Base-by-base conservation (phyloP, 2,329 filamentous ascomycete species). In the Cytospora paraplurivora region DNA sequence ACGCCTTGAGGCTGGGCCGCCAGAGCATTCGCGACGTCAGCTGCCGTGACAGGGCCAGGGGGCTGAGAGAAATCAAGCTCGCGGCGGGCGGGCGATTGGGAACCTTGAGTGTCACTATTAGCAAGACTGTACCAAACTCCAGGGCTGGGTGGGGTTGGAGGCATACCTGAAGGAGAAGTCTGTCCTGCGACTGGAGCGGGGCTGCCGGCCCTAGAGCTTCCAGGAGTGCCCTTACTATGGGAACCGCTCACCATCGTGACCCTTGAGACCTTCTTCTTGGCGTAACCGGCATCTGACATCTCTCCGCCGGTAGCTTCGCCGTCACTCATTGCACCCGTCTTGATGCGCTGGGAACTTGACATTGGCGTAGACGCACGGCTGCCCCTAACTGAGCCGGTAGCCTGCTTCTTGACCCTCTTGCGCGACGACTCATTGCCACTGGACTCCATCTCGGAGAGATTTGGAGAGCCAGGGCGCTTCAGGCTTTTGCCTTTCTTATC, bases 381-480 rank as follows among this genome's bases (percentile, higher is more conserved):
- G 11, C 76, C 77, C 59, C 78, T 79, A 2, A 80, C 74, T 15
- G 82, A 82, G 17, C 78, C 72, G 3, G 73, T 75, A 1, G 76
- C 76, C 66, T 86, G 83, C 73, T 89, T 90, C 78, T 89, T 91
- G 72, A 90, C 86, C 73, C 84, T 85, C 77, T 95, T 93, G 68
- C 90, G 89, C 32, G 88, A 86, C 0, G 91, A 94, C 74, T 98
- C 94, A 69, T 93, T 96, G 59, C 92, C 94, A 73, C 92, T 96
- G 11, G 92, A 92, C 73, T 98, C 94, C 64, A 66, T 66, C 50
- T 66, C 64, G 1, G 93, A 97, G 37, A 91, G 82, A 68, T 93
- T 90, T 3, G 93, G 92, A 17, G 93, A 97, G 19, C 93, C 92
- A 37, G 91, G 85, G 35, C 94, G 88, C 78, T 97, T 97, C 59